These are phyloP conservation scores for Lachancea dasiensis DNA, from an alignment of 805 yeast species.

Conservation along the genomic window DNA sequence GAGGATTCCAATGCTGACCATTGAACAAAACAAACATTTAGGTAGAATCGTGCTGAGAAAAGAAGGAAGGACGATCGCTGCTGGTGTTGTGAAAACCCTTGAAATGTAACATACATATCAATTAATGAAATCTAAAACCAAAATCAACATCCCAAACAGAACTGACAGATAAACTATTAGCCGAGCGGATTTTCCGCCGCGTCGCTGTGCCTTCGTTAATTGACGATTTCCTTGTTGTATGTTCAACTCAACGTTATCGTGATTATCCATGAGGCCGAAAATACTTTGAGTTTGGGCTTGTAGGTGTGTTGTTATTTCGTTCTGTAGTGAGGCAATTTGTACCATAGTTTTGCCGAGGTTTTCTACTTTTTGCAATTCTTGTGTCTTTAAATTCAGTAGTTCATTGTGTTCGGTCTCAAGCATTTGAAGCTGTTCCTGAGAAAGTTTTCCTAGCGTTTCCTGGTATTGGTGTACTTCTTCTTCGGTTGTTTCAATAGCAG, in stretches of 20 bases:
- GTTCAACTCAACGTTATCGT: slow-evolving; percentile 59
- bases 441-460: slow-evolving; percentile 30
- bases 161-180: slow-evolving; percentile 51
- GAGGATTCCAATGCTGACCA: slow-evolving; percentile 86
- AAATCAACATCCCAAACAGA: slow-evolving; percentile 47
- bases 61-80: slow-evolving; percentile 96
- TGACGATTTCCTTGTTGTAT: slow-evolving; percentile 66
- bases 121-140: slow-evolving; percentile 48
- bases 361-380: slow-evolving; percentile 54
- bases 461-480: slow-evolving; percentile 34
- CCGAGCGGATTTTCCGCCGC: slow-evolving; percentile 57
- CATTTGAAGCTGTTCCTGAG: slow-evolving; percentile 53
- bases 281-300: slow-evolving; percentile 68
- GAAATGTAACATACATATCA: slow-evolving; percentile 13
- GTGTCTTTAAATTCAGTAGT: slow-evolving; percentile 47
- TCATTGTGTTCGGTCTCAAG: slow-evolving; percentile 56
- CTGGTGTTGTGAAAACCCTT: slow-evolving; percentile 48
- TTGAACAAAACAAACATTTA: slow-evolving; percentile 79
- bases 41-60: slow-evolving; percentile 97
- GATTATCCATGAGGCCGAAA: slow-evolving; percentile 54
- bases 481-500: slow-evolving; percentile 23
- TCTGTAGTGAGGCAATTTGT: slow-evolving; percentile 70
- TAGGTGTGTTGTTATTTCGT: slow-evolving; percentile 68
- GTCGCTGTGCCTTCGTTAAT: slow-evolving; percentile 58
- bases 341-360: slow-evolving; percentile 55